Evolutionary conservation across 306 rosid species (phyloP), one percentile per base, ranked within the genome.

Genomic region (Amphicarpaea edgeworthii): DNA sequence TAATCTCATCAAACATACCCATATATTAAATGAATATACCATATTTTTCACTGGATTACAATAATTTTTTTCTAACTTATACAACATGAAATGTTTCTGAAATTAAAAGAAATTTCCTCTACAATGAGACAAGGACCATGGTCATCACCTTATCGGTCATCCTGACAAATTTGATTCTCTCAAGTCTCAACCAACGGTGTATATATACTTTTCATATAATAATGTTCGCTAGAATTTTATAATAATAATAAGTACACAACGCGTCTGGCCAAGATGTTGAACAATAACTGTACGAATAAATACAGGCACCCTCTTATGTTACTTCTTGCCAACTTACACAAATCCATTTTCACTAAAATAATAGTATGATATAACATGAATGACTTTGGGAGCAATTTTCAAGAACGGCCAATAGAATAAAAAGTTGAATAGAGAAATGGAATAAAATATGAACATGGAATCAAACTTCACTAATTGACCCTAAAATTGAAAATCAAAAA

Each of bases 281-380:
- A 30, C 57, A 20, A 23, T 24, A 68, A 28, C 59, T 1, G 57
- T 7, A 5, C n/a, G 2, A 49, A 16, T 49, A 34, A 70, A 32
- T 12, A 51, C n/a, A 19, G 24, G 6, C 32, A 19, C 23, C 21
- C 38, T 37, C 51, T 1, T 30, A 7, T 7, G 14, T 53, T 53
- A 34, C 30, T 16, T 69, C 61, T 1, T 30, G 17, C 46, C 62
- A 49, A 49, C 47, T 70, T 32, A 20, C n/a, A 38, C 7, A 19
- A 6, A 20, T 71, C 65, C 26, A 46, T 28, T 71, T 38, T 38
- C 24, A 54, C 49, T n/a, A 53, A 54, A 37, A 14, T 40, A 50
- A 11, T 32, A 38, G n/a, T n/a, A n/a, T 51, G 21, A 68, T 42
- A 47, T 5, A 3, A 34, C 23, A 5, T 30, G 59, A 16, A 26